phyloP scores from a whole-genome alignment of 2,329 filamentous ascomycete species.

The Claviceps pazoutovae region DNA sequence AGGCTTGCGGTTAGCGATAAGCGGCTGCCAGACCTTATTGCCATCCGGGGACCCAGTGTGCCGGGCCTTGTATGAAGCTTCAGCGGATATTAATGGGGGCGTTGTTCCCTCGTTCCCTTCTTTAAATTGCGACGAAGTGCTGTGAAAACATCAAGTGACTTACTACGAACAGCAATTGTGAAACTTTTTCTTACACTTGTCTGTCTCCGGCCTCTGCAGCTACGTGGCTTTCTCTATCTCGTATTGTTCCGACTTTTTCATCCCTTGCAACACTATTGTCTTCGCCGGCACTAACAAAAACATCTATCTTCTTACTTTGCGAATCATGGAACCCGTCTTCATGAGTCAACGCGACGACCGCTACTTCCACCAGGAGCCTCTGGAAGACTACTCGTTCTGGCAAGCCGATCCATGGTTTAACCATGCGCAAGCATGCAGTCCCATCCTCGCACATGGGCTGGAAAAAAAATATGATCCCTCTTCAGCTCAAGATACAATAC shows the following conservation, averaged over 20 bases:
- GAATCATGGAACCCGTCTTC: neutral
- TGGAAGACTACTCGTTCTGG: neutral
- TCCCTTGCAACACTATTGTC: neutral
- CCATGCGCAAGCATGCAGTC: neutral
- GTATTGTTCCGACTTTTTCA: no score
- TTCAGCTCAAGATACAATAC: neutral
- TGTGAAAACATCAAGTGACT: neutral
- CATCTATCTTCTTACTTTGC: no score
- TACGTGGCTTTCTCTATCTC: neutral
- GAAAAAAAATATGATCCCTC: neutral
- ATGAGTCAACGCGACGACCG: neutral
- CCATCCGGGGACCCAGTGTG: neutral
- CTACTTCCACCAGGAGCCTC: neutral
- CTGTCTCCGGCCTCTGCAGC: neutral
- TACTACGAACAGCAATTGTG: no score
- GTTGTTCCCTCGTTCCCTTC: neutral
- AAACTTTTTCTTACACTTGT: neutral
- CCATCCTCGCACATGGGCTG: neutral
- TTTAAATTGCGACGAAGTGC: neutral
- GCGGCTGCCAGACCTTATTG: neutral
- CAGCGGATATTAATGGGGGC: constrained; percentile 1
- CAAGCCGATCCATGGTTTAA: neutral
- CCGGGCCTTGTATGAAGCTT: neutral
- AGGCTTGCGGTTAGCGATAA: neutral
- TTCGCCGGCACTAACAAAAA: neutral